These are phyloP conservation scores for Rubroboletus pulcherrimus DNA, from an alignment of 768 basidiomycete species.

Conservation along the genomic window DNA sequence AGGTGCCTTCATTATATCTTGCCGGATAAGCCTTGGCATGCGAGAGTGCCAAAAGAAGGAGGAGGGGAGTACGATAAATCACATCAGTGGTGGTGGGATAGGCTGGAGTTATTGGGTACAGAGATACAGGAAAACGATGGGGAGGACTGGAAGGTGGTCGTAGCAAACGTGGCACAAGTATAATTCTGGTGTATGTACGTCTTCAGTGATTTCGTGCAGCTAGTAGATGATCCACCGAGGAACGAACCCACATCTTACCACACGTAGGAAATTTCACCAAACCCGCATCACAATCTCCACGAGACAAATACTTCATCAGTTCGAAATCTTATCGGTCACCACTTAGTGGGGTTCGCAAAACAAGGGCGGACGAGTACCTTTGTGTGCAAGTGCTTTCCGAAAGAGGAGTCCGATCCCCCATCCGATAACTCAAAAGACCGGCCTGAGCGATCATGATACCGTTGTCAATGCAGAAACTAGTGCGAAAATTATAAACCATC, in stretches of 20 bases:
- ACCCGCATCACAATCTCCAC: conserved; percentile 54
- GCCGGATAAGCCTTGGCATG: conserved; percentile 82
- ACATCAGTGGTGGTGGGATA: conserved; percentile 81
- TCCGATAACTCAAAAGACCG: conserved; percentile 84
- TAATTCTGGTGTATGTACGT: not conserved
- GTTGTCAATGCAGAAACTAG: conserved; percentile 98
- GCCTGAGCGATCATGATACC: conserved; percentile 99
- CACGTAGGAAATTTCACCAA: not conserved
- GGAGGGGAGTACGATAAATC: conserved; percentile 49
- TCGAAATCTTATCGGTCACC: conserved; percentile 59
- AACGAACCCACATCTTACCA: not conserved
- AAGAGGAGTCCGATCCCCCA: conserved; percentile 80
- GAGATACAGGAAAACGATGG: conserved; percentile 44
- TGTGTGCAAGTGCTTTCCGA: conserved; percentile 88
- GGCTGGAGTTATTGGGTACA: conserved; percentile 41
- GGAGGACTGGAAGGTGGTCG: conserved; percentile 49
- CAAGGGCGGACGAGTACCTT: conserved; percentile 42
- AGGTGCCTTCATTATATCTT: conserved; percentile 87
- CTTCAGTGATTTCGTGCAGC: not conserved
- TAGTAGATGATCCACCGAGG: not conserved
- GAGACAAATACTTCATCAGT: conserved; percentile 92
- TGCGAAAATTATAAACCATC: not conserved
- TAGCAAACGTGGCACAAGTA: conserved; percentile 42
- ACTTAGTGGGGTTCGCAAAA: conserved; percentile 8
- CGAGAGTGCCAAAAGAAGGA: conserved; percentile 39